Evolutionary conservation across 202 grass and related monocot genomes (phyloP).

Genomic region (Zizania palustris): DNA sequence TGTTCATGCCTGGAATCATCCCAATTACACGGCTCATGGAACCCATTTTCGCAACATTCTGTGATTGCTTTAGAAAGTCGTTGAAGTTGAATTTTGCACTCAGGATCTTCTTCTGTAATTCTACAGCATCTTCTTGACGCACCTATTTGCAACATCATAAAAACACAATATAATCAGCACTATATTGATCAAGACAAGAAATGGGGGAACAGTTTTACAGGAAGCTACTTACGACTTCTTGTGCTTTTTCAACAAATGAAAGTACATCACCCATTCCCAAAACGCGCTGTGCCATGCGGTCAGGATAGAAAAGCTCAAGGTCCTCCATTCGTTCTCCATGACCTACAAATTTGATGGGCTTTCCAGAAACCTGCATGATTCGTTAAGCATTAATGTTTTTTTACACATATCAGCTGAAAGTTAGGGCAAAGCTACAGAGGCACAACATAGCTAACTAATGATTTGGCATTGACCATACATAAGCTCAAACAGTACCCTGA

Average conservation of each 20-base stretch:
- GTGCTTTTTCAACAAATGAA: slow-evolving; percentile 94
- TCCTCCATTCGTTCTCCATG: slow-evolving; percentile 82
- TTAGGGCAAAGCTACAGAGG: neutral
- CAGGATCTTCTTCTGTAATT: slow-evolving; percentile 83
- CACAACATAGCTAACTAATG: neutral
- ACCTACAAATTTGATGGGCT: slow-evolving; percentile 94
- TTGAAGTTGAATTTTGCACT: slow-evolving; percentile 84
- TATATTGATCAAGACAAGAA: slow-evolving; percentile 27
- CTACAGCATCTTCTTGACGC: slow-evolving; percentile 71
- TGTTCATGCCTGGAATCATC: slow-evolving; percentile 98
- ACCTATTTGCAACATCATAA: slow-evolving; percentile 54
- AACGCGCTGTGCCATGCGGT: slow-evolving; percentile 83
- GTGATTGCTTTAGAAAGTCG: slow-evolving; percentile 78
- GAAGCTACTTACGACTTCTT: slow-evolving; percentile 83
- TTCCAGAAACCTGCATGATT: slow-evolving; percentile 78
- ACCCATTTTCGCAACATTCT: slow-evolving; percentile 90
- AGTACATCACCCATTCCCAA: slow-evolving; percentile 98
- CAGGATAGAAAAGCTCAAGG: slow-evolving; percentile 92
- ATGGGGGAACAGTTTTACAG: slow-evolving; percentile 14
- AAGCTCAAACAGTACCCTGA: neutral
- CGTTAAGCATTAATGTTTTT: neutral
- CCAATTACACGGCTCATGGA: slow-evolving; percentile 90
- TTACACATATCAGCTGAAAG: slow-evolving; percentile 10
- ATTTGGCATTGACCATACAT: neutral
- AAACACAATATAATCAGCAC: slow-evolving; percentile 23